Conservation (phyloP, 108 stramenopile species). For the Nannochloropsis oceanica region DNA sequence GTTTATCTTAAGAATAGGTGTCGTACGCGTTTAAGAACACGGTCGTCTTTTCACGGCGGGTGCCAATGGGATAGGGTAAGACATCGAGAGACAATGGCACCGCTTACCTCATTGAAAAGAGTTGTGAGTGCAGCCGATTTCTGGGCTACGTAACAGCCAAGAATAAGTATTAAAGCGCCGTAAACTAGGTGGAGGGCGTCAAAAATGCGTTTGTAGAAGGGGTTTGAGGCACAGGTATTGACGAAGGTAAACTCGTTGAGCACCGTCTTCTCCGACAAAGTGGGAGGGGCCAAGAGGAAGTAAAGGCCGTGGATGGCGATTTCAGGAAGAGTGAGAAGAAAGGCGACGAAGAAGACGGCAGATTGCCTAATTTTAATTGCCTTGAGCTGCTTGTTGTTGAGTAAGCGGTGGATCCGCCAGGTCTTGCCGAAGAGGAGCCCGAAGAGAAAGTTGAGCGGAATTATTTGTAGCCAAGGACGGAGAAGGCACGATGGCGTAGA, state of each 20-base stretch:
- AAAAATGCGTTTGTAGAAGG: neutral
- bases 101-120: neutral
- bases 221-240: neutral
- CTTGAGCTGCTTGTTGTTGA: neutral
- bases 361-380: neutral
- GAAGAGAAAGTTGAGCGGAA: neutral
- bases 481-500: neutral
- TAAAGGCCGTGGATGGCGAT: neutral
- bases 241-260: neutral
- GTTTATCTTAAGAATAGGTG: too few relatives aligned
- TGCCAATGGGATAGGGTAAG: too few relatives aligned
- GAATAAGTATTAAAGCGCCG: neutral
- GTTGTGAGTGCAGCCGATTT: neutral
- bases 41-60: too few relatives aligned
- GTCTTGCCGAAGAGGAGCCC: neutral
- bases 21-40: too few relatives aligned
- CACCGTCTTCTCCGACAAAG: neutral
- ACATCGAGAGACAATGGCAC: neutral
- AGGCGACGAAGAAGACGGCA: neutral
- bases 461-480: neutral
- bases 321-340: neutral
- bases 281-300: neutral
- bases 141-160: neutral
- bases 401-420: neutral
- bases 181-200: neutral